Evolutionary conservation across 78 protist species (phyloP), one percentile per base, ranked within the genome.

Genomic region (Blattamonas nauphoetae): DNA sequence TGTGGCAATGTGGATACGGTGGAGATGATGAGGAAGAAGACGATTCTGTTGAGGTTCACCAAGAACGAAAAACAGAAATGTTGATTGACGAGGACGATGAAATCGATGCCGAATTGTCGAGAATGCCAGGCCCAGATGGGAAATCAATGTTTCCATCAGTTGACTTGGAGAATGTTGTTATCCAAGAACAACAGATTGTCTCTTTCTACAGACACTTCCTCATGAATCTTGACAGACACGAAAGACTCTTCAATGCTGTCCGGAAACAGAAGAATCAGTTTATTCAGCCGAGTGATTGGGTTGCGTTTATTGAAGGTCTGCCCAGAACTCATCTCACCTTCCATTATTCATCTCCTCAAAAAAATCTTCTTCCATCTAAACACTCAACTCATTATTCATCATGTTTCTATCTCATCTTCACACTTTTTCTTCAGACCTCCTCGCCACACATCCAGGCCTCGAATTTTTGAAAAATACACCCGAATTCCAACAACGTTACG

Each of bases 401-500:
- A 1, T 4, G 21, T 35, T 2, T 6, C 3, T 35, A 41, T 82
- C 1, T 43, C n/a, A 42, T 2, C 45, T 41, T 32, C 36, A n/a
- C 71, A 55, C 21, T 55, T 79, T 21, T 6, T 11, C 83, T 33
- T 79, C 83, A 6, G 83, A 79, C 41, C 83, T 6, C 41, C 41
- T 84, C 46, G 86, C 4, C 77, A 6, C 42, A 6, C 97, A 95
- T 81, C 96, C 97, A 29, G 95, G 94, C 41, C 92, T 95, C 42
- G 95, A 91, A 11, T 95, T 95, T 78, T 80, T 95, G 77, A 78
- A 86, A 63, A 45, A 45, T 55, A 86, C 96, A 55, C 94, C 94
- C 64, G 95, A 93, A 32, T 95, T 93, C 85, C 95, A 94, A 64
- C 92, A 88, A 42, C 84, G 93, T 29, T 95, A 95, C 45, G 88